Conservation (phyloP, 768 basidiomycete species). For the Coprinopsis cinerea region DNA sequence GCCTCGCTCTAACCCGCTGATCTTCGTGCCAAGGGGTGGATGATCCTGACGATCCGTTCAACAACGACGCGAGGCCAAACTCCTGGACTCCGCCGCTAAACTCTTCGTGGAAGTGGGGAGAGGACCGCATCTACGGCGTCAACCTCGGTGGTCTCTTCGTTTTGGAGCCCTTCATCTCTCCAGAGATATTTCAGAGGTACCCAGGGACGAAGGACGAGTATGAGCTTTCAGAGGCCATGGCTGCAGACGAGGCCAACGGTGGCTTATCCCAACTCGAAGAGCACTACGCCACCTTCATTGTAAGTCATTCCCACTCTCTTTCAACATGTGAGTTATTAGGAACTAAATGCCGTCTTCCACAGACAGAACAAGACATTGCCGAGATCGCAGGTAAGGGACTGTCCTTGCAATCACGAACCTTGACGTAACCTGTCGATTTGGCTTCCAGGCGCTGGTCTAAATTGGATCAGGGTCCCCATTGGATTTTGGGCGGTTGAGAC, state of each 20-base stretch:
- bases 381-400: no score
- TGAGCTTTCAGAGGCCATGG: conserved; percentile 60
- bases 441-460: conserved; percentile 74
- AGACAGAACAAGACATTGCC: conserved; percentile 86
- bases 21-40: conserved; percentile 38
- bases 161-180: conserved; percentile 71
- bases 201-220: conserved; percentile 55
- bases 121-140: conserved; percentile 67
- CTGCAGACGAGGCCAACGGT: conserved; percentile 51
- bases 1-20: not conserved
- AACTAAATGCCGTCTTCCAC: conserved; percentile 44
- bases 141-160: conserved; percentile 74
- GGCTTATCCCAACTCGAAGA: conserved; percentile 59
- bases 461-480: conserved; percentile 77
- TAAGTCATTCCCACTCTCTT: conserved; percentile 31
- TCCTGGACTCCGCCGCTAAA: conserved; percentile 71
- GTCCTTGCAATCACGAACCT: no score
- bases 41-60: conserved; percentile 69
- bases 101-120: conserved; percentile 54
- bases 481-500: conserved; percentile 85
- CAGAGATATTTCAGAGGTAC: conserved; percentile 57
- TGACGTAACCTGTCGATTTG: conserved; percentile 48
- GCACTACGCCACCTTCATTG: conserved; percentile 81
- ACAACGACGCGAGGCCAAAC: conserved; percentile 59
- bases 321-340: conserved; percentile 1